Evolutionary conservation across 768 basidiomycete species (phyloP).

Genomic region (Mycena crocata): DNA sequence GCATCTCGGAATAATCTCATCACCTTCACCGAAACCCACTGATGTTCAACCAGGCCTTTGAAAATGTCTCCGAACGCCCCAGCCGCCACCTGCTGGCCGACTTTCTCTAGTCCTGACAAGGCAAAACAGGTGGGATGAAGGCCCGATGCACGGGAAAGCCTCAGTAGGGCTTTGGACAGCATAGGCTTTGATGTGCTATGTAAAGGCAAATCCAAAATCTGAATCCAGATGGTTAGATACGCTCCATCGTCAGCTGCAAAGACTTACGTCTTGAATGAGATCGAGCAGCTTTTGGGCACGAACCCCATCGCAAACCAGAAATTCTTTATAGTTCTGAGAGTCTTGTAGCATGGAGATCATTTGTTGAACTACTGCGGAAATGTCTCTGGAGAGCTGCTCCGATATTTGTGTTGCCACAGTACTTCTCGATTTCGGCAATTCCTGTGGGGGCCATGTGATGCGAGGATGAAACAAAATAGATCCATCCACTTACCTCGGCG

Average conservation of each 20-base stretch:
- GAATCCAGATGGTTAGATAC: too few species aligned
- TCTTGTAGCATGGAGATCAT: background rate
- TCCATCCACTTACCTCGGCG: background rate
- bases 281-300: background rate
- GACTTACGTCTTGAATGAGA: conserved; percentile 6
- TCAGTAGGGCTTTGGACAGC: conserved; percentile 16
- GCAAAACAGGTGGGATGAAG: conserved; percentile 20
- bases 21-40: conserved; percentile 20
- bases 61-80: conserved; percentile 25
- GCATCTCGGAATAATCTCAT: conserved; percentile 2
- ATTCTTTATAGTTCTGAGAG: background rate
- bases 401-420: background rate
- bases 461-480: background rate
- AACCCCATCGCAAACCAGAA: background rate
- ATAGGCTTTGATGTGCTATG: background rate
- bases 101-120: conserved; percentile 10
- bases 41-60: conserved; percentile 14
- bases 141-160: conserved; percentile 13
- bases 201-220: conserved; percentile 8
- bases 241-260: background rate
- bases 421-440: background rate
- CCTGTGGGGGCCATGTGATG: background rate
- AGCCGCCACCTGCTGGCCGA: conserved; percentile 19
- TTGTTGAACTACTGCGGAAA: background rate
- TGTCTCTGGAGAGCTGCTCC: background rate